Percentiles rank a stretch among this genome's conserved stretches.
phyloP scores from a whole-genome alignment of 225 moss, liverwort and hornwort species.

The Lunularia cruciata region DNA sequence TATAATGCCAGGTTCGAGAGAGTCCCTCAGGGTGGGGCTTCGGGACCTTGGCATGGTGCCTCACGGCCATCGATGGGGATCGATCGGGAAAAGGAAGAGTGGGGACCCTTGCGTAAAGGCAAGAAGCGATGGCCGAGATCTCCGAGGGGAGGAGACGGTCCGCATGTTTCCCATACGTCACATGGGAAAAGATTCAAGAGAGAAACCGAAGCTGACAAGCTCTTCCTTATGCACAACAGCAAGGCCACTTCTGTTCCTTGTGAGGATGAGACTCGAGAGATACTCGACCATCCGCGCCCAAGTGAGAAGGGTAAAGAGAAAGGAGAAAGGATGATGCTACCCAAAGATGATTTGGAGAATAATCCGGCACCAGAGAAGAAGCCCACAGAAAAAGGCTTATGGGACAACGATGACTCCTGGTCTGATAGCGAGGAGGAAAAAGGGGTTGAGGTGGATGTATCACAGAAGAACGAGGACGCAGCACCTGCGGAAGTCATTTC shows the following conservation, averaged over 20 bases:
- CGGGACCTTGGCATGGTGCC: conserved; percentile 16
- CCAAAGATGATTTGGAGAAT: conserved; percentile 5
- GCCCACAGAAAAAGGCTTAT: conserved; percentile 19
- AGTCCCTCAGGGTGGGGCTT: not conserved
- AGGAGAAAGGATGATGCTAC: conserved; percentile 9
- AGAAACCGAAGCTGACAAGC: conserved; percentile 44
- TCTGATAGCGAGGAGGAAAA: conserved; percentile 37
- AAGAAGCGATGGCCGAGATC: conserved; percentile 40
- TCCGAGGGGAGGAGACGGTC: conserved; percentile 12
- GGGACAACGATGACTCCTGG: conserved; percentile 39
- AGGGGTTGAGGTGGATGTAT: not conserved
- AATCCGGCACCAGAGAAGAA: not conserved
- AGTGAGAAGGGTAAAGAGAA: conserved; percentile 12
- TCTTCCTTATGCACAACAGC: conserved; percentile 44
- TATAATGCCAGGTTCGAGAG: conserved; percentile 2
- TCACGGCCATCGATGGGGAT: conserved; percentile 14
- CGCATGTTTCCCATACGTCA: conserved; percentile 10
- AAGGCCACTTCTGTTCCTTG: conserved; percentile 31
- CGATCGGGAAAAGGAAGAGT: conserved; percentile 15
- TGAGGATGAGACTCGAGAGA: not conserved
- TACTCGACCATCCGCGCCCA: not conserved
- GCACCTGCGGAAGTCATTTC: not conserved
- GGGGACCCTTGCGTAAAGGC: conserved; percentile 31
- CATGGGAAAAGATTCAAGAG: conserved; percentile 39
- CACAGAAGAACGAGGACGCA: not conserved